Evolutionary conservation across 768 basidiomycete genomes (phyloP), one percentile per base, ranked within the genome.

Genomic region (Solioccasus polychromus): DNA sequence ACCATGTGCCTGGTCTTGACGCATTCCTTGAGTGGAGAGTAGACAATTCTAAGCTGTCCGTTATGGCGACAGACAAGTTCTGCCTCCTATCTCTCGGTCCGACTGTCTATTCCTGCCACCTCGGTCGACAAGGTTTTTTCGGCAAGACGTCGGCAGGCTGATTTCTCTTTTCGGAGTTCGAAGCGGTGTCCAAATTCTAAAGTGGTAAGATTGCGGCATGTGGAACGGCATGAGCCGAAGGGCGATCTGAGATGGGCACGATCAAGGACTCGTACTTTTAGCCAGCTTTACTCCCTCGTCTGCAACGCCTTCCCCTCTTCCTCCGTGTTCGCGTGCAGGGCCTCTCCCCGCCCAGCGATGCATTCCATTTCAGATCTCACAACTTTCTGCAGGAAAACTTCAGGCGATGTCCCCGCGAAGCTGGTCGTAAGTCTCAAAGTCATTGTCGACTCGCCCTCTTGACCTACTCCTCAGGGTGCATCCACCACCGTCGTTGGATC

Each of bases 311-410:
- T 18, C 39, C 38, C 34, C 29, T 34, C 48, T 25, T 51, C 36
- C 6, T 31, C 29, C 17, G 35, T 18, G 31, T 43, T 43, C 43
- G 25, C 39, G 30, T 10, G 36, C 41, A 38, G 31, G 34, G 41
- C 15, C 23, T 18, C 5, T 30, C 39, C 37, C 26, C 31, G 15
- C 22, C 14, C 9, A 36, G 7, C 47, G 31, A 80, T 79, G 78
- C 88, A 91, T 62, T 89, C 90, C 39, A 89, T 93, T 54, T 89
- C 89, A 59, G 91, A 93, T 70, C 74, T 94, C 57, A 92, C 90
- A 9, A 92, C 91, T 1, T 88, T 82, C 61, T 87, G 85, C 62
- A 78, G 87, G 51, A 83, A 83, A 63, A 89, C 92, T 0, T 78
- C 77, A 0, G 92, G 92, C 36, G 85, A 91, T 76, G 83, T 92